A percentile compares a stretch with the other conserved stretches of the same genome.
Conservation (phyloP, 2,329 filamentous ascomycete species). For the Fusarium sp. region DNA sequence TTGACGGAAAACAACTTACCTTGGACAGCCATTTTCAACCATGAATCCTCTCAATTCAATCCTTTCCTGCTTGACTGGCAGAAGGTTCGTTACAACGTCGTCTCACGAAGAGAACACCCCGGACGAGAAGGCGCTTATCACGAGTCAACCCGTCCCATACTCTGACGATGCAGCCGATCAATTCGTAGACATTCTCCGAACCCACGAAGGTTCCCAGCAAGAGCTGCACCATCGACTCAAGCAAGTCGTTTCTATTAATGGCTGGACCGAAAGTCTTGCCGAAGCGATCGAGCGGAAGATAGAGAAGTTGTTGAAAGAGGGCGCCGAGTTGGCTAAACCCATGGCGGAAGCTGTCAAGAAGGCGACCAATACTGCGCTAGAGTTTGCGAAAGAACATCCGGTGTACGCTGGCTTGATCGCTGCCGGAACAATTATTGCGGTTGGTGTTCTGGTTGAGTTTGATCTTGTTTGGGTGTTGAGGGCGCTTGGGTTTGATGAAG, state of each 20-base stretch:
- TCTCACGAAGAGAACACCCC: background rate
- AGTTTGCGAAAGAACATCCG: slow-evolving; percentile 44
- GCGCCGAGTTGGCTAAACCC: slow-evolving; percentile 17
- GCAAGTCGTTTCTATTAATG: slow-evolving; percentile 21
- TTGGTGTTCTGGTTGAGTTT: slow-evolving; percentile 41
- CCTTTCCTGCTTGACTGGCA: slow-evolving; percentile 1
- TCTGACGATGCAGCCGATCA: slow-evolving; percentile 30
- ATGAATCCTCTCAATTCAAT: slow-evolving; percentile 17
- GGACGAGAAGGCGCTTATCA: slow-evolving; percentile 1
- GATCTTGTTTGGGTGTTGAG: slow-evolving; percentile 42
- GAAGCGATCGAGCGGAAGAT: slow-evolving; percentile 37
- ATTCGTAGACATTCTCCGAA: slow-evolving; percentile 29
- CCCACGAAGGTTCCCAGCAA: background rate
- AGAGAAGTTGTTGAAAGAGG: slow-evolving; percentile 29
- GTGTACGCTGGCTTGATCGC: slow-evolving; percentile 40
- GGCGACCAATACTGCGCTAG: slow-evolving; percentile 13
- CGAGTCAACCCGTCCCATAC: slow-evolving; percentile 10
- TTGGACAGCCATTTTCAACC: background rate
- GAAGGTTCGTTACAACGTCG: background rate
- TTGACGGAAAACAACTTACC: background rate
- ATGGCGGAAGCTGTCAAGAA: slow-evolving; percentile 34
- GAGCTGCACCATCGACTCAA: slow-evolving; percentile 24
- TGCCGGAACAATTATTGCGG: slow-evolving; percentile 32
- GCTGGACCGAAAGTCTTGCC: slow-evolving; percentile 42
- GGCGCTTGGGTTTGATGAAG: slow-evolving; percentile 39